Percentiles rank a stretch among this genome's conserved stretches.
Evolutionary conservation across 768 basidiomycete species (phyloP).

Genomic region (Phaeotremella skinneri): DNA sequence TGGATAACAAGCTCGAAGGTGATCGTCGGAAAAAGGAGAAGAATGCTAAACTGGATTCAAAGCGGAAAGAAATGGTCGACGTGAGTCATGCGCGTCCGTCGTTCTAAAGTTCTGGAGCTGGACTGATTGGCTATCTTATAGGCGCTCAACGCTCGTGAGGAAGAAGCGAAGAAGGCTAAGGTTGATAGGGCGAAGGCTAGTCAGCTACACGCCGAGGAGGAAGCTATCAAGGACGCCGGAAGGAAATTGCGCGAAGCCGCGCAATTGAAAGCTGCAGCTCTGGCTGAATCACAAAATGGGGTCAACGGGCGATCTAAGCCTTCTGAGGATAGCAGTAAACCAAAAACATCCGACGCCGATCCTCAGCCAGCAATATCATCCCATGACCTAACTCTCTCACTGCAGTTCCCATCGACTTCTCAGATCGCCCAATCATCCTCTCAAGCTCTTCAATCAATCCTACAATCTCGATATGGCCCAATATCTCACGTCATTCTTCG

Average conservation of each 20-base stretch:
- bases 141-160: slow-evolving; percentile 44
- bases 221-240: slow-evolving; percentile 45
- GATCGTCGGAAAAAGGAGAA: slow-evolving; percentile 39
- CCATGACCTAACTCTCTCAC: slow-evolving; percentile 40
- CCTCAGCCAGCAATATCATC: slow-evolving; percentile 34
- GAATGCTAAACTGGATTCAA: slow-evolving; percentile 45
- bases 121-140: slow-evolving; percentile 4
- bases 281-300: slow-evolving; percentile 3
- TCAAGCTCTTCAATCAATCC: slow-evolving; percentile 12
- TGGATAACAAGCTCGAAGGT: slow-evolving; percentile 39
- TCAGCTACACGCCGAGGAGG: slow-evolving; percentile 38
- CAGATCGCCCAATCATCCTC: slow-evolving; percentile 6
- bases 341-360: no score
- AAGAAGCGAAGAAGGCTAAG: slow-evolving; percentile 48
- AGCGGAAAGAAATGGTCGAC: slow-evolving; percentile 45
- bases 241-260: slow-evolving; percentile 43
- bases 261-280: slow-evolving; percentile 30
- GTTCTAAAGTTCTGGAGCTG: background rate
- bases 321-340: background rate
- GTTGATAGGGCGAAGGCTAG: slow-evolving; percentile 25
- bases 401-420: slow-evolving; percentile 41
- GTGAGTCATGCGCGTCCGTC: slow-evolving; percentile 24
- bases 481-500: slow-evolving; percentile 36
- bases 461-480: slow-evolving; percentile 38
- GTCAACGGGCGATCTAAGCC: background rate